Evolutionary conservation across 2,329 filamentous ascomycete species (phyloP), one percentile per base, ranked within the genome.

Genomic region (Fusarium tanahbumbuense): DNA sequence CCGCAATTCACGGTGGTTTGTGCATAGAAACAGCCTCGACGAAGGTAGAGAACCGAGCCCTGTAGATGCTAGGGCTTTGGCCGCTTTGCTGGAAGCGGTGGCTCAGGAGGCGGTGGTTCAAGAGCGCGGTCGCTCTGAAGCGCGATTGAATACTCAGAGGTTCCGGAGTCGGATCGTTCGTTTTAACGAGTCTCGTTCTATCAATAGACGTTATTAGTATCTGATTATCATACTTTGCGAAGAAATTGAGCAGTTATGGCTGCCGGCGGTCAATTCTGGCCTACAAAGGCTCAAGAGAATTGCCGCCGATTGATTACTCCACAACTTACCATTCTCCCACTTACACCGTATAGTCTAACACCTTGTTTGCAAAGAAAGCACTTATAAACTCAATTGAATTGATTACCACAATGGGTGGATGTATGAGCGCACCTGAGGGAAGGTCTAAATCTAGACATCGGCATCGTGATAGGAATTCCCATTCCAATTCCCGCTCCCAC

Each of bases 361-460:
- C 1, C 7, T 13, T 10, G 13, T 27, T 6, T 12, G 20, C 3
- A 8, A 20, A 22, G 13, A 32, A 32, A 32, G 1, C 4, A 10
- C 15, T 42, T 64, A 13, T 7, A 16, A 34, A 27, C 8, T 25
- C 25, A 30, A 16, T 44, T 25, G 10, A 15, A 20, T 47, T 16
- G 20, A 22, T 5, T 22, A 6, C 3, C 12, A 48, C 23, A 6
- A 68, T 70, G 68, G 68, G 68, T 13, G 55, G 59, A 20, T 68
- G 30, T 20, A 47, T 37, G 11, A 68, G 68, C 45, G 52, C 48
- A 50, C 41, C 61, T 6, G 9, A 20, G n/a, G 30, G 22, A 11
- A 40, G 16, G 11, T 23, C 23, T 22, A 50, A 34, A 12, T 37
- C 25, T 40, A 27, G 45, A 18, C 22, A 28, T 27, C 28, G 22